Percentiles rank a stretch among this genome's conserved stretches.
These are phyloP conservation scores for Fusarium humuli DNA, from an alignment of 2,329 filamentous ascomycete genomes.

Conservation along the genomic window DNA sequence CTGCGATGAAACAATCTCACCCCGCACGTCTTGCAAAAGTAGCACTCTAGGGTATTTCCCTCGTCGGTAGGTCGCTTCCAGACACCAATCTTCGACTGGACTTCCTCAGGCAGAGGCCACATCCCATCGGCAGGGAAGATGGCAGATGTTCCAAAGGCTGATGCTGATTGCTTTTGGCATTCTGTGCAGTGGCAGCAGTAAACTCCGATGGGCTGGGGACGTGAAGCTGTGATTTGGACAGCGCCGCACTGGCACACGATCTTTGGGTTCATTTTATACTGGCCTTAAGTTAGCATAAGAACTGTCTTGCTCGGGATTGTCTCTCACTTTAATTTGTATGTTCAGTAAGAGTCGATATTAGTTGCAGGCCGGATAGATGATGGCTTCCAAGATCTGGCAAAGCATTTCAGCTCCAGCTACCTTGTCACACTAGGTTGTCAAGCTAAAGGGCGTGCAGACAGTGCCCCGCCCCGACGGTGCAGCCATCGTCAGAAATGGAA, in stretches of 20 bases:
- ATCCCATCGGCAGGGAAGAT: constrained; percentile 56
- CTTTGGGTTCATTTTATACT: constrained; percentile 38
- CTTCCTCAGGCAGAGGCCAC: constrained; percentile 53
- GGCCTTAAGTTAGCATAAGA: not conserved
- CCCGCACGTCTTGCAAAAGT: constrained; percentile 58
- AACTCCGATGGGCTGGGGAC: constrained; percentile 51
- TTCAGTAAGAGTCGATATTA: not conserved
- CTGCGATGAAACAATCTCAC: constrained; percentile 61
- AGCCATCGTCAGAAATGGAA: not conserved
- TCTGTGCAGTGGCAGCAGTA: constrained; percentile 61
- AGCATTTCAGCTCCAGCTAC: not conserved
- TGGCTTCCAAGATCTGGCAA: not conserved
- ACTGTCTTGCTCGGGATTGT: not conserved
- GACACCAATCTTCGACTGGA: constrained; percentile 50
- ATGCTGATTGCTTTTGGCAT: constrained; percentile 59
- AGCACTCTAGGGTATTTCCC: constrained; percentile 58
- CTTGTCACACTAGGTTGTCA: constrained; percentile 6
- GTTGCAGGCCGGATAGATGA: not conserved
- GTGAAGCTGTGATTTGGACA: constrained; percentile 53
- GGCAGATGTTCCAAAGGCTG: constrained; percentile 60
- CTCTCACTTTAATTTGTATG: not conserved
- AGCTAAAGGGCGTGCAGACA: constrained; percentile 4
- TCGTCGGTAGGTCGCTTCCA: constrained; percentile 56
- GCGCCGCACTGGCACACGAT: constrained; percentile 56
- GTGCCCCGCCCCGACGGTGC: not conserved